Evolutionary conservation across 768 basidiomycete species (phyloP).

Genomic region (Termitomyces eurrhizus): DNA sequence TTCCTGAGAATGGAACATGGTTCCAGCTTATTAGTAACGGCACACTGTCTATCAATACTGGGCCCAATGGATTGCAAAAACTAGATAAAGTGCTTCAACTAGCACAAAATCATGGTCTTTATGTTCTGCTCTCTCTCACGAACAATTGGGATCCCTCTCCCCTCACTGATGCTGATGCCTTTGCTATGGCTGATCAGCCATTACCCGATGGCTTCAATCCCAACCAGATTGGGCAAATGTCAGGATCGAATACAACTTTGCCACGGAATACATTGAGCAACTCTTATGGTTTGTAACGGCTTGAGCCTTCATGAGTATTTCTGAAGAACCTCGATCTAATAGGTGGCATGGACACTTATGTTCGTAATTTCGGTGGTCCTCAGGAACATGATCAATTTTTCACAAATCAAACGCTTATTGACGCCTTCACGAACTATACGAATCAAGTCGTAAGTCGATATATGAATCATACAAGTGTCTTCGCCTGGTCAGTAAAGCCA

Average conservation of each 20-base stretch:
- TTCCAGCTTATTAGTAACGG: constrained; percentile 59
- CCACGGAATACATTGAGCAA: constrained; percentile 57
- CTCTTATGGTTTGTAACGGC: constrained; percentile 44
- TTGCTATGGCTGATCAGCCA: constrained; percentile 4
- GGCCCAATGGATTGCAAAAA: constrained; percentile 59
- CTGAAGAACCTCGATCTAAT: background rate
- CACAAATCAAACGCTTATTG: constrained; percentile 42
- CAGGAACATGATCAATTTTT: constrained; percentile 59
- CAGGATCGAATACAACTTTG: constrained; percentile 18
- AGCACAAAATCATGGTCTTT: constrained; percentile 52
- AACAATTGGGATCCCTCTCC: constrained; percentile 47
- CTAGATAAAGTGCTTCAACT: constrained; percentile 54
- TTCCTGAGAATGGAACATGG: constrained; percentile 58
- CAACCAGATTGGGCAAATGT: constrained; percentile 22
- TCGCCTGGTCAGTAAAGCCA: constrained; percentile 39
- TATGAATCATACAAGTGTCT: constrained; percentile 45
- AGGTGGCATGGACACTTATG: constrained; percentile 69
- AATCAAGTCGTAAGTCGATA: constrained; percentile 53
- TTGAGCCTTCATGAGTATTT: background rate
- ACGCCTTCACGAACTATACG: constrained; percentile 56
- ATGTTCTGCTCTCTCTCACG: constrained; percentile 52
- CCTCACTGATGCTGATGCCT: background rate
- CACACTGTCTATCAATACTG: constrained; percentile 50
- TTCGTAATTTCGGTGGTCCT: constrained; percentile 41
- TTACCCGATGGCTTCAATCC: constrained; percentile 45